phyloP scores from a whole-genome alignment of 2,329 filamentous ascomycete genomes.

The Rhynchosporium secalis region DNA sequence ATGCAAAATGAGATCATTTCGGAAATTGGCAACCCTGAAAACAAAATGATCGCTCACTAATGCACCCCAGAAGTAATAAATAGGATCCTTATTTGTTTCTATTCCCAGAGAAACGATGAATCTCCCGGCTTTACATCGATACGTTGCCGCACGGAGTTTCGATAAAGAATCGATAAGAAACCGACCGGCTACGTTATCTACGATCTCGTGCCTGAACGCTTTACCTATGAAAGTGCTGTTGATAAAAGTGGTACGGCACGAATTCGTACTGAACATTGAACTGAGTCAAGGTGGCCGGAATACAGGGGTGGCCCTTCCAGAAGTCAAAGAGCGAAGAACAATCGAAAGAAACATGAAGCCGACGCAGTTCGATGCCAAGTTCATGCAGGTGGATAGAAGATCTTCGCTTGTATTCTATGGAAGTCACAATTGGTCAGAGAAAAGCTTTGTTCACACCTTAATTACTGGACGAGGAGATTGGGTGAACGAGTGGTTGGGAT shows the following conservation, averaged over 20 bases:
- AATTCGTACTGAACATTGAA: neutral
- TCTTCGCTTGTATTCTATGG: conserved; percentile 1
- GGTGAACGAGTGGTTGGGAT: neutral
- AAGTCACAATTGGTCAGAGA: neutral
- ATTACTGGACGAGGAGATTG: neutral
- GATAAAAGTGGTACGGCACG: conserved; percentile 1
- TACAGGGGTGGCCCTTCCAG: conserved; percentile 10
- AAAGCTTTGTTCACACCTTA: conserved; percentile 16
- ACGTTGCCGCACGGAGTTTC: neutral
- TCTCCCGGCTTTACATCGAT: neutral
- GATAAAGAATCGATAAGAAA: neutral
- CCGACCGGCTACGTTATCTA: neutral
- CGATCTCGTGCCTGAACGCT: neutral
- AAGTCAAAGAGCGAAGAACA: conserved; percentile 13
- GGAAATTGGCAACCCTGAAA: neutral
- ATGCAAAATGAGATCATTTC: conserved; percentile 6
- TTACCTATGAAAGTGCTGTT: neutral
- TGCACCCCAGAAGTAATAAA: conserved; percentile 3
- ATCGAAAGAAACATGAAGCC: neutral
- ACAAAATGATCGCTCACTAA: conserved; percentile 3
- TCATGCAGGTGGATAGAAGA: conserved; percentile 14
- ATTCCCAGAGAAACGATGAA: conserved; percentile 5
- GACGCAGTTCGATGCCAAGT: conserved; percentile 1
- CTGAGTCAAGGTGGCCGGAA: conserved; percentile 1
- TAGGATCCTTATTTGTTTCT: conserved; percentile 2